Conservation (phyloP, 345 rosid species). For the Viola odorata region DNA sequence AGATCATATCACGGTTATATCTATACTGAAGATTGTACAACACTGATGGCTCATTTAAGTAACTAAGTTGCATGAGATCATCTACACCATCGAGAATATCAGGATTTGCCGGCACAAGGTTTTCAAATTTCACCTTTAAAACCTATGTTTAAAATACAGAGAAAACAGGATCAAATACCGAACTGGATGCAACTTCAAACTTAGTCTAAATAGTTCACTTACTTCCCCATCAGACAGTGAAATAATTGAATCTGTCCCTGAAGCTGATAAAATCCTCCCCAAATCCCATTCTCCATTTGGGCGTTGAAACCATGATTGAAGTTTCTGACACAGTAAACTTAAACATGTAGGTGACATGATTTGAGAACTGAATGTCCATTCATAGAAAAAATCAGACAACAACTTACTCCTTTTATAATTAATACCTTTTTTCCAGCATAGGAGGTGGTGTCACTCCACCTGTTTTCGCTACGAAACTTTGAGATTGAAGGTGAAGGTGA, state of each 20-base stretch:
- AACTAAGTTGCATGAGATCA: constrained; percentile 98
- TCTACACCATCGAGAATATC: constrained; percentile 98
- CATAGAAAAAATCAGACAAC: neutral
- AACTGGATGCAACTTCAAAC: constrained; percentile 12
- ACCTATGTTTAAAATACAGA: constrained; percentile 37
- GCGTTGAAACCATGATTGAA: constrained; percentile 84
- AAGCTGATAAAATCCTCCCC: constrained; percentile 60
- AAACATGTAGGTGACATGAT: constrained; percentile 14
- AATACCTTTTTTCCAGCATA: constrained; percentile 75
- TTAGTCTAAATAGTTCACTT: constrained; percentile 24
- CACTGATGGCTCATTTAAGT: constrained; percentile 93
- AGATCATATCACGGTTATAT: constrained; percentile 83
- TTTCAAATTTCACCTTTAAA: constrained; percentile 58
- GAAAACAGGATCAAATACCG: constrained; percentile 13
- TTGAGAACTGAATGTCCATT: neutral
- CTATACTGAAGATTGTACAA: constrained; percentile 84
- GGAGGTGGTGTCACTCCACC: constrained; percentile 75
- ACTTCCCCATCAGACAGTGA: constrained; percentile 76
- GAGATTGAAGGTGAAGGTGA: constrained; percentile 45
- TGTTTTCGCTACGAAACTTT: constrained; percentile 40
- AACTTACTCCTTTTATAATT: neutral
- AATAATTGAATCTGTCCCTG: constrained; percentile 62
- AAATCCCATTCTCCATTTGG: constrained; percentile 86
- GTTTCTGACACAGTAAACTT: constrained; percentile 50
- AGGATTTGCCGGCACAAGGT: constrained; percentile 84